Conservation (phyloP, 2,329 filamentous ascomycete genomes). For the Trichoderma breve region DNA sequence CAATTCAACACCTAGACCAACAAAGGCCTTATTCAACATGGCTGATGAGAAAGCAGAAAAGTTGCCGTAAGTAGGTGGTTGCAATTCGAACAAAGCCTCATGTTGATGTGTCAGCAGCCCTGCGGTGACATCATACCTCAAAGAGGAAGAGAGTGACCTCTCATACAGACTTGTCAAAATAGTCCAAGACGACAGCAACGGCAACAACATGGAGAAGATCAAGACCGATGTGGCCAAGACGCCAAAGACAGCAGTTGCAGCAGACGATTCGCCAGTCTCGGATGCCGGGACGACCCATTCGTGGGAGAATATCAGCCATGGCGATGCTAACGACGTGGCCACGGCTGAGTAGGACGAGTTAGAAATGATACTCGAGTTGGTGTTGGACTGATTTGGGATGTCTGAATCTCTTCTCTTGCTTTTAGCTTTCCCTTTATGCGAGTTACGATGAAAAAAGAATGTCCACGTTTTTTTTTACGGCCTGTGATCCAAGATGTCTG, state of each 20-base stretch:
- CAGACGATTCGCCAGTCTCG: background rate
- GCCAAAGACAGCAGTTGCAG: background rate
- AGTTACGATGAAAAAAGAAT: background rate
- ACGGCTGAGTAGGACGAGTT: background rate
- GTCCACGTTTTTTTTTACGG: background rate
- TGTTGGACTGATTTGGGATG: background rate
- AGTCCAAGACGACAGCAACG: background rate
- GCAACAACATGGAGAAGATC: background rate
- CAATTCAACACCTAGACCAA: background rate
- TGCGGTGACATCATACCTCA: background rate
- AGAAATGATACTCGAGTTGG: background rate
- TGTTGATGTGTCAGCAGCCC: constrained; percentile 2
- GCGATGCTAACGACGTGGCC: background rate
- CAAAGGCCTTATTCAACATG: background rate
- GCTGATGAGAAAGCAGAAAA: background rate
- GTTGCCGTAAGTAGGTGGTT: constrained; percentile 1
- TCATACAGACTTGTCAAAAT: background rate
- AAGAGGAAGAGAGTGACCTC: background rate
- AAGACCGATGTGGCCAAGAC: background rate
- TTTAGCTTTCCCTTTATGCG: background rate
- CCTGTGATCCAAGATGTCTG: background rate
- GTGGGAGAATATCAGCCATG: background rate
- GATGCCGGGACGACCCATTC: background rate
- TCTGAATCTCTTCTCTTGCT: background rate
- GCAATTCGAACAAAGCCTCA: background rate